Evolutionary conservation across 257 asterid genomes (phyloP).

Genomic region (Paraleonurus japonicus): DNA sequence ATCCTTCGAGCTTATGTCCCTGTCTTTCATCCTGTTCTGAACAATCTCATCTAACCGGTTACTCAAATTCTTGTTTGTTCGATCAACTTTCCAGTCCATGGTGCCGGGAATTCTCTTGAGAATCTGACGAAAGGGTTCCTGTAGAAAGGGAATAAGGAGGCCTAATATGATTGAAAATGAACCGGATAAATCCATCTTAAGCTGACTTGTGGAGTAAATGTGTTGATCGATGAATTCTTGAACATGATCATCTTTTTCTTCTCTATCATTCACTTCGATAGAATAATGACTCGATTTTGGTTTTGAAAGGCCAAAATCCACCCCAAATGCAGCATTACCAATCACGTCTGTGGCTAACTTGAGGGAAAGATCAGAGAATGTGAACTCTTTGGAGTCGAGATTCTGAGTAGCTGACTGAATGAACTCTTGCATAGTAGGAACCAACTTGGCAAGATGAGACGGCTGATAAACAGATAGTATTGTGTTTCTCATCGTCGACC

Average conservation of each 20-base stretch:
- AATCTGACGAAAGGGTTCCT: constrained; percentile 85
- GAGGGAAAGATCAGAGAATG: constrained; percentile 80
- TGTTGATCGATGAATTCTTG: constrained; percentile 83
- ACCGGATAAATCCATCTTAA: constrained; percentile 94
- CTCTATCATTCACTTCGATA: neutral
- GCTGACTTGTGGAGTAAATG: constrained; percentile 83
- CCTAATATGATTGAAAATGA: constrained; percentile 82
- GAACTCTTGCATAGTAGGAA: constrained; percentile 80
- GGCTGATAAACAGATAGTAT: constrained; percentile 89
- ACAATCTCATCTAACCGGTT: constrained; percentile 66
- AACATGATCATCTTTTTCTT: constrained; percentile 45
- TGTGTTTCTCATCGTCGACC: constrained; percentile 94
- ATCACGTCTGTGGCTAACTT: constrained; percentile 86
- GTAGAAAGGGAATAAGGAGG: constrained; percentile 68
- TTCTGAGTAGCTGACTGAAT: constrained; percentile 57
- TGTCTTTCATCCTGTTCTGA: constrained; percentile 45
- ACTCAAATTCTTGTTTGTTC: constrained; percentile 56
- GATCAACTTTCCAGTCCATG: constrained; percentile 76
- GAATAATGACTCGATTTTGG: constrained; percentile 30
- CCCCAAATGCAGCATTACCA: constrained; percentile 93
- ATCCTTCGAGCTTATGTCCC: constrained; percentile 51
- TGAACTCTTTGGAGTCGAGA: constrained; percentile 57
- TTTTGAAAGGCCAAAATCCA: constrained; percentile 81
- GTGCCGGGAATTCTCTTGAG: constrained; percentile 84
- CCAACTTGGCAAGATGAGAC: constrained; percentile 76